A percentile compares a stretch with the other conserved stretches of the same genome.
These are phyloP conservation scores for Blastomyces parvus DNA, from an alignment of 2,329 filamentous ascomycete genomes.

Conservation along the genomic window DNA sequence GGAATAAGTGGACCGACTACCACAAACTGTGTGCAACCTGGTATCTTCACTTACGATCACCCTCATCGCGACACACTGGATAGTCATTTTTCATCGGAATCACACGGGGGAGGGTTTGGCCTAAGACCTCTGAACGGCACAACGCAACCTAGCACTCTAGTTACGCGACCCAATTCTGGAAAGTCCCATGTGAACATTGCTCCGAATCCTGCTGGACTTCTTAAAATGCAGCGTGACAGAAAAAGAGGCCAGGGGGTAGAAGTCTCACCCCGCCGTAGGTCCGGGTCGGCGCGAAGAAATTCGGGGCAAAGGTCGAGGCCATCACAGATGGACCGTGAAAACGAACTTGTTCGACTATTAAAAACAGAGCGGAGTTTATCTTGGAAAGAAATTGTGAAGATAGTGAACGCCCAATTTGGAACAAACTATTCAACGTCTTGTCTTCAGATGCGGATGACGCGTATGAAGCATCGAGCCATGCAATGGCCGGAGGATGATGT, in stretches of 20 bases:
- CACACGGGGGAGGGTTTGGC: constrained; percentile 14
- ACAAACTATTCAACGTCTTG: constrained; percentile 32
- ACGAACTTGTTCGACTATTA: constrained; percentile 25
- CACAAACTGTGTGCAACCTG: constrained; percentile 23
- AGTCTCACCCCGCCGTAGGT: constrained; percentile 18
- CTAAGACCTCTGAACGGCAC: constrained; percentile 19
- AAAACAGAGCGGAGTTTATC: constrained; percentile 34
- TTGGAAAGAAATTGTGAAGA: constrained; percentile 32
- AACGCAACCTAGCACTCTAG: constrained; percentile 17
- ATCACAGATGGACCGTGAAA: constrained; percentile 9
- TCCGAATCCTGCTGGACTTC: constrained; percentile 32
- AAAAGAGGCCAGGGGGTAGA: constrained; percentile 21
- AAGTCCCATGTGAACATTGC: constrained; percentile 28
- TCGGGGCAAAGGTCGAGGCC: constrained; percentile 22
- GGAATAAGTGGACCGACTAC: constrained; percentile 31
- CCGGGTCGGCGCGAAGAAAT: constrained; percentile 22
- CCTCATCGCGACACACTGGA: constrained; percentile 6
- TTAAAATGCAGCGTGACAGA: constrained; percentile 31
- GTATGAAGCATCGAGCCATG: constrained; percentile 26
- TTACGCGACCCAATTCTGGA: constrained; percentile 18
- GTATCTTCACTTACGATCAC: constrained; percentile 20
- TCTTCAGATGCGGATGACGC: constrained; percentile 35
- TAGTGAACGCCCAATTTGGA: constrained; percentile 29
- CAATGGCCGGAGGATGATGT: constrained; percentile 37
- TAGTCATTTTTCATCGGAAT: constrained; percentile 3